Conservation (phyloP, 2,329 filamentous ascomycete genomes). For the Trichoderma sp. region DNA sequence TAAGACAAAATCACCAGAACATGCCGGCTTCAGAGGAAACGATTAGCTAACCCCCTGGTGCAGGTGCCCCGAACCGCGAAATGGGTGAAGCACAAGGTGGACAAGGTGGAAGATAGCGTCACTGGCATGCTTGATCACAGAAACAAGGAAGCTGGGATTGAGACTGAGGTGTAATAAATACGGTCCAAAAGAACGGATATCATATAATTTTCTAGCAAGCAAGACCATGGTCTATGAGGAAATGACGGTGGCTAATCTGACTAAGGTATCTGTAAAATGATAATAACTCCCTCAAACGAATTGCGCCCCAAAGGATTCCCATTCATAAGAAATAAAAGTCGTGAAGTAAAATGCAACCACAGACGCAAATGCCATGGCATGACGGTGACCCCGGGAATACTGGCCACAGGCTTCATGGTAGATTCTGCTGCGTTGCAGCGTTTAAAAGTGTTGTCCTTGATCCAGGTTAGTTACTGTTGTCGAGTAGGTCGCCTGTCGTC, state of each 20-base stretch:
- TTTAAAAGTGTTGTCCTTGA: conserved; percentile 5
- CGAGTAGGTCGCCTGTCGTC: not conserved
- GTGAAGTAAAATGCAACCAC: not conserved
- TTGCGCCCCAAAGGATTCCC: not conserved
- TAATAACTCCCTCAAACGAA: conserved; percentile 3
- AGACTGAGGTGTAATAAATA: conserved; percentile 66
- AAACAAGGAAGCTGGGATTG: conserved; percentile 58
- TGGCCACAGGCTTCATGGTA: not conserved
- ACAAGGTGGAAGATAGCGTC: conserved; percentile 58
- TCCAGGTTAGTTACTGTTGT: conserved; percentile 6
- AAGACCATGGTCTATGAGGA: not conserved
- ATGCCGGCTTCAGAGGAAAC: not conserved
- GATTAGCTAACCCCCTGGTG: not conserved
- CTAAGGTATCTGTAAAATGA: not conserved
- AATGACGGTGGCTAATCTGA: conserved; percentile 8
- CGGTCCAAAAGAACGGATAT: not conserved
- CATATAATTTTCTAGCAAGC: not conserved
- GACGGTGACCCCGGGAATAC: not conserved
- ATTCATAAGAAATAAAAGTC: not conserved
- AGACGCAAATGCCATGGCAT: not conserved
- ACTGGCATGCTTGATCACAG: conserved; percentile 58
- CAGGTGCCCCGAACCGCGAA: conserved; percentile 46
- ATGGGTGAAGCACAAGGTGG: conserved; percentile 52
- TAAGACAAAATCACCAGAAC: conserved; percentile 24
- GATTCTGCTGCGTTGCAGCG: not conserved